phyloP scores from a whole-genome alignment of 2,329 filamentous ascomycete species.

The Pseudopyrenochaeta lycopersici region DNA sequence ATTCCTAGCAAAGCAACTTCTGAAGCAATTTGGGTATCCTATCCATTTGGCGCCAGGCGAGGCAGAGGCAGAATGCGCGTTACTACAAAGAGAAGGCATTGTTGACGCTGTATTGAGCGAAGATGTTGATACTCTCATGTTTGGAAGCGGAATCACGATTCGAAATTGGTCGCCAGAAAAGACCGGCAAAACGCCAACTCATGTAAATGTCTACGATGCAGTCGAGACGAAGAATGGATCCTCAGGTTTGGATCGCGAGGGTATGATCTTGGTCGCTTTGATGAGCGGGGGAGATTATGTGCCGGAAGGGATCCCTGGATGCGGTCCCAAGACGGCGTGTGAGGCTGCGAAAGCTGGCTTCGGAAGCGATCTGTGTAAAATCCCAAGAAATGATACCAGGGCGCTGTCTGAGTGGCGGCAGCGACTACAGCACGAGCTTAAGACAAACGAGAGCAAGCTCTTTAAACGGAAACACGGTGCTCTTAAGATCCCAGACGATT shows the following conservation, averaged over 20 bases:
- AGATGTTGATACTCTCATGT: slow-evolving; percentile 98
- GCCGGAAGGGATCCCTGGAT: slow-evolving; percentile 85
- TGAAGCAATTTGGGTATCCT: slow-evolving; percentile 85
- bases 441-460: slow-evolving; percentile 81
- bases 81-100: slow-evolving; percentile 77
- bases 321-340: slow-evolving; percentile 86
- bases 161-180: slow-evolving; percentile 84
- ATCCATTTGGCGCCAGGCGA: slow-evolving; percentile 90
- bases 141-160: slow-evolving; percentile 81
- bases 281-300: slow-evolving; percentile 97
- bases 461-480: slow-evolving; percentile 81
- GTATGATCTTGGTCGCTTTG: slow-evolving; percentile 92
- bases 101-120: slow-evolving; percentile 90
- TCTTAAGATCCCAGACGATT: slow-evolving; percentile 78
- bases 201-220: slow-evolving; percentile 83
- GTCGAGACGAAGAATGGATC: slow-evolving; percentile 62
- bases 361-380: slow-evolving; percentile 75
- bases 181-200: slow-evolving; percentile 76
- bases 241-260: slow-evolving; percentile 77
- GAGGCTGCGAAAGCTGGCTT: slow-evolving; percentile 91
- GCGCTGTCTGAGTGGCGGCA: slow-evolving; percentile 76
- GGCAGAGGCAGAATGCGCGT: slow-evolving; percentile 93
- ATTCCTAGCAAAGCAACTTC: slow-evolving; percentile 81
- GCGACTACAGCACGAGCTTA: slow-evolving; percentile 76
- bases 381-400: slow-evolving; percentile 67